Conservation (phyloP, 176 grass and related monocot genomes). For the Leersia perrieri region DNA sequence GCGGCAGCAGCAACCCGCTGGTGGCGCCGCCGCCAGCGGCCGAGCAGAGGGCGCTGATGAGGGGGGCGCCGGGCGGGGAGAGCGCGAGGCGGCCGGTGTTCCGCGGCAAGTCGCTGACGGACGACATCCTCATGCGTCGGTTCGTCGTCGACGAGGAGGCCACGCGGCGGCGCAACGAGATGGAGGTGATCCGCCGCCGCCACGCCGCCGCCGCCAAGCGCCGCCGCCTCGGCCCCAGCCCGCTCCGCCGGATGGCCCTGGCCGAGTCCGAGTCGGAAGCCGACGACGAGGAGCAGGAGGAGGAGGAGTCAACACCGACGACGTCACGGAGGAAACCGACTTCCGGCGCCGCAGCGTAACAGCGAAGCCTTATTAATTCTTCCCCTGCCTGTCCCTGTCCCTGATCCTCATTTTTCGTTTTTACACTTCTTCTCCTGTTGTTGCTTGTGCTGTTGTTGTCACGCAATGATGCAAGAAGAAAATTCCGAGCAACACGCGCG, state of each 20-base stretch:
- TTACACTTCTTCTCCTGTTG: background rate
- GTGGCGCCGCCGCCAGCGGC: constrained; percentile 40
- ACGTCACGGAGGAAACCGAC: background rate
- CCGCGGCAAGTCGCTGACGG: constrained; percentile 90
- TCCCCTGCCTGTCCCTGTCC: constrained; percentile 1
- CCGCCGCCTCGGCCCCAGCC: constrained; percentile 77
- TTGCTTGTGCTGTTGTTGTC: constrained; percentile 11
- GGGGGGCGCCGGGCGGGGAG: background rate
- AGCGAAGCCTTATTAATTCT: constrained; percentile 19
- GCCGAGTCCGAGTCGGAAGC: constrained; percentile 45
- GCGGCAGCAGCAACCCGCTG: constrained; percentile 34
- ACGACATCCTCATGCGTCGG: constrained; percentile 83
- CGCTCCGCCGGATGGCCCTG: constrained; percentile 69
- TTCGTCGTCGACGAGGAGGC: constrained; percentile 91
- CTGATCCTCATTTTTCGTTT: background rate
- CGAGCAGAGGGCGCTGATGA: constrained; percentile 5
- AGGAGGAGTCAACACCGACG: no score
- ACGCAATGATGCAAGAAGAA: constrained; percentile 23
- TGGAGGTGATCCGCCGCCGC: constrained; percentile 83
- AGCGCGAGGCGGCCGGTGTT: constrained; percentile 57
- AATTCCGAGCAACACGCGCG: constrained; percentile 5
- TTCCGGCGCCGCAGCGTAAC: background rate
- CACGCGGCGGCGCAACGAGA: constrained; percentile 82
- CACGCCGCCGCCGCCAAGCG: constrained; percentile 62
- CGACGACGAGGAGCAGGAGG: background rate